These are phyloP conservation scores for Yarrowia yakushimensis DNA, from an alignment of 805 yeast genomes.

Conservation along the genomic window DNA sequence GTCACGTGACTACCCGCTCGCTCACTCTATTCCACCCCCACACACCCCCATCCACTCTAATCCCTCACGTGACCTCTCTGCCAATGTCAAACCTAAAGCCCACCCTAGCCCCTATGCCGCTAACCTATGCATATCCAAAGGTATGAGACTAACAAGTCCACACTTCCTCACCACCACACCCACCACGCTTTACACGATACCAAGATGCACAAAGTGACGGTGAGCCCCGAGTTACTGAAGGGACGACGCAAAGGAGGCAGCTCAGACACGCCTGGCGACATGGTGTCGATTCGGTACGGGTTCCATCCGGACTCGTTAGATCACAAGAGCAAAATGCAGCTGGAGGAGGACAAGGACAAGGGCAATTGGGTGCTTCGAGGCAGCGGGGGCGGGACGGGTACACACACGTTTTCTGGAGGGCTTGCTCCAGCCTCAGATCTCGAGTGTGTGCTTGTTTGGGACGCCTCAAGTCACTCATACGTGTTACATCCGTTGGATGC, in stretches of 20 bases:
- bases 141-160: too few species aligned
- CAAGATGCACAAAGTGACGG: slow-evolving; percentile 17
- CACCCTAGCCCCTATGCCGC: too few species aligned
- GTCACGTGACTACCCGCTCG: too few species aligned
- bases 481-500: background rate
- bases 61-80: too few species aligned
- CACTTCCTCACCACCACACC: background rate
- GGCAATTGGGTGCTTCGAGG: slow-evolving; percentile 1
- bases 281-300: slow-evolving; percentile 12
- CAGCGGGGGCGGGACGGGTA: background rate
- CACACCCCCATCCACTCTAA: too few species aligned
- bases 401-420: background rate
- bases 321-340: slow-evolving; percentile 23
- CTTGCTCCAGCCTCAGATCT: background rate
- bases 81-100: too few species aligned
- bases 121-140: too few species aligned
- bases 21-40: too few species aligned
- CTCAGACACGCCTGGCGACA: background rate
- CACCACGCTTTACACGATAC: too few species aligned
- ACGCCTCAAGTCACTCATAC: background rate
- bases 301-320: slow-evolving; percentile 21
- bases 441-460: slow-evolving; percentile 22
- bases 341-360: slow-evolving; percentile 6
- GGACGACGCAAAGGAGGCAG: background rate
- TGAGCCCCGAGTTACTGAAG: slow-evolving; percentile 11